Evolutionary conservation across 495 filamentous ascomycete genomes (phyloP), one percentile per base, ranked within the genome.

Genomic region (Astrothelium subdiscretum): DNA sequence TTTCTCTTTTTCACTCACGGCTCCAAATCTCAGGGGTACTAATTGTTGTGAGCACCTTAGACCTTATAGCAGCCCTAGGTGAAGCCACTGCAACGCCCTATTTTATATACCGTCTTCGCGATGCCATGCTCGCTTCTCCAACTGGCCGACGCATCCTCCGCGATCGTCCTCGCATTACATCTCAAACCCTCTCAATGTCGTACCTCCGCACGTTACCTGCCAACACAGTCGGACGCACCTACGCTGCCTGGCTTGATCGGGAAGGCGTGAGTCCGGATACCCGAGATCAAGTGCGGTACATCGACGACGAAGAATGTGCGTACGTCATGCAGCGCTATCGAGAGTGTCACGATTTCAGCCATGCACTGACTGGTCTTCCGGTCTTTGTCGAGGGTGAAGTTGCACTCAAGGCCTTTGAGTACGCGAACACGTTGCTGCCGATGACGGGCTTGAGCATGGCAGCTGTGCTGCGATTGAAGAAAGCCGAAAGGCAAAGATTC

Each of bases 281-380:
- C 29, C 84, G 95, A 11, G 77, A 83, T 38, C 67, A 71, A 20
- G 94, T 98, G 27, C 81, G 86, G 48, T 97, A 95, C 74, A 91
- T 98, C 60, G 92, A 97, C 72, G 87, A 96, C 70, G 85, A 85
- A 59, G 94, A 97, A 71, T 95, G 90, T 72, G 94, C 94, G 22
- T 98, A 97, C 73, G 94, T 97, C 3, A 96, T 98, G 90, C 94
- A 97, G 81, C 85, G 94, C 31, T 98, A 98, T 75, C 85, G 94
- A 57, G 95, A 98, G 74, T 94, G 88, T 68, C 94, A 98, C 73
- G 94, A 98, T 71, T 97, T 98, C 80, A 97, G 95, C 78, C 94
- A 98, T 74, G 94, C 95, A 0, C 77, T 98, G 35, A 96, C 91
- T 13, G 94, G 94, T 0, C 77, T 98, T 32, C 94, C 95, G 0